Base-by-base conservation (phyloP, 805 yeast species). In the Nakazawaea populi region DNA sequence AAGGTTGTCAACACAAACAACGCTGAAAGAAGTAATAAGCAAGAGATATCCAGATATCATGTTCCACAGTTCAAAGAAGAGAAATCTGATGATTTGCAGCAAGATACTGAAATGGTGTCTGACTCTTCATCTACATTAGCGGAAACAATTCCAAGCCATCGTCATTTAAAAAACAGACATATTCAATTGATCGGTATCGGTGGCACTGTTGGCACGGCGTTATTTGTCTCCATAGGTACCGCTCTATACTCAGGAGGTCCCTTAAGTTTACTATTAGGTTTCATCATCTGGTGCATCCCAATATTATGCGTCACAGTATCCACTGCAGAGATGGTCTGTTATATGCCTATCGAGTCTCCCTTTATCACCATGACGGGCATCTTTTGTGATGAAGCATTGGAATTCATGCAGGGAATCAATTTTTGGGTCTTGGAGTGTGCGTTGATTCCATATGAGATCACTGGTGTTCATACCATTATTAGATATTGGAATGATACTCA, bases 401-500 rank as follows among this genome's bases (percentile, higher is more conserved):
- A 74, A 52, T 67, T 75, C 53, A 69, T 68, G 70, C 67, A 77
- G 1, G 78, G 76, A 5, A 74, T 77, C 77, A 76, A 76, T 52
- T 75, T 74, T 54, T 74, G 76, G 77, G 69, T 75, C 44, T 66
- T 75, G 48, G 70, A 74, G 54, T 65, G 76, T 58, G 70, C 77
- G 4, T 68, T 75, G 53, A 72, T 75, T 56, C 79, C 82, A 10
- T 76, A 73, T 53, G 80, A 77, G 57, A 68, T 77, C 27, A 70
- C 73, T 35, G 69, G 77, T 10, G 72, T 76, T 45, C 76, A 76
- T 58, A 65, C 74, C 6, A 64, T 76, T 44, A 60, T 76, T 48
- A 79, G 73, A 55, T 76, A 59, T 55, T 76, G 81, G 81, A 56
- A 76, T 46, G 68, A 67, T 48, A 77, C 72, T 59, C 74, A 63